phyloP scores from a whole-genome alignment of 768 basidiomycete genomes.

The Coprinopsis marcescibilis region DNA sequence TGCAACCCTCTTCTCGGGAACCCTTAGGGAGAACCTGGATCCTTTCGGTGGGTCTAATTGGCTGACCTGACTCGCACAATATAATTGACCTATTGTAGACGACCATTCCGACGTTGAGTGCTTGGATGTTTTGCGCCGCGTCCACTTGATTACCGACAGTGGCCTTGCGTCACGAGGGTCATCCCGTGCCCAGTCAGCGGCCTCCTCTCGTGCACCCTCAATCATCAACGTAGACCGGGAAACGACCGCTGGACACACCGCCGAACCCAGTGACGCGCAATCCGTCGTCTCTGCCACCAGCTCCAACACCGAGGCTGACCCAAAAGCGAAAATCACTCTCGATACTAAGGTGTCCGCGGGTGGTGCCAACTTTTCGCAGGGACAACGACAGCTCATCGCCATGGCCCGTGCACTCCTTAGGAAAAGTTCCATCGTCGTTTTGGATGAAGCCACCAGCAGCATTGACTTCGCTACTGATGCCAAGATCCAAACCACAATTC shows the following conservation, averaged over 20 bases:
- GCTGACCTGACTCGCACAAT: no score
- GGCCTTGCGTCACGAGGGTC: conserved; percentile 42
- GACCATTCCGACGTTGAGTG: conserved; percentile 81
- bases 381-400: conserved; percentile 83
- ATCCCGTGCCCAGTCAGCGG: conserved; percentile 43
- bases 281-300: conserved; percentile 35
- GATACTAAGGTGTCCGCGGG: conserved; percentile 81
- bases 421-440: conserved; percentile 65
- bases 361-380: conserved; percentile 88
- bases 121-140: conserved; percentile 73
- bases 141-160: conserved; percentile 63
- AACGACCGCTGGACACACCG: not conserved
- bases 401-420: conserved; percentile 79
- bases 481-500: conserved; percentile 84
- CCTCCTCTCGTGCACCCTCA: conserved; percentile 42
- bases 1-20: conserved; percentile 76
- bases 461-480: conserved; percentile 86
- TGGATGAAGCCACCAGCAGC: conserved; percentile 83
- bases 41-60: conserved; percentile 48
- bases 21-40: conserved; percentile 69
- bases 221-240: conserved; percentile 32
- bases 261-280: conserved; percentile 1
- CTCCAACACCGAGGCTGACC: conserved; percentile 49
- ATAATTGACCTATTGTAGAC: conserved; percentile 25
- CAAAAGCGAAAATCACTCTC: conserved; percentile 53